Percentiles rank a stretch among this genome's conserved stretches.
Conservation (phyloP, 2,329 filamentous ascomycete genomes). For the Arachnopeziza araneosa region DNA sequence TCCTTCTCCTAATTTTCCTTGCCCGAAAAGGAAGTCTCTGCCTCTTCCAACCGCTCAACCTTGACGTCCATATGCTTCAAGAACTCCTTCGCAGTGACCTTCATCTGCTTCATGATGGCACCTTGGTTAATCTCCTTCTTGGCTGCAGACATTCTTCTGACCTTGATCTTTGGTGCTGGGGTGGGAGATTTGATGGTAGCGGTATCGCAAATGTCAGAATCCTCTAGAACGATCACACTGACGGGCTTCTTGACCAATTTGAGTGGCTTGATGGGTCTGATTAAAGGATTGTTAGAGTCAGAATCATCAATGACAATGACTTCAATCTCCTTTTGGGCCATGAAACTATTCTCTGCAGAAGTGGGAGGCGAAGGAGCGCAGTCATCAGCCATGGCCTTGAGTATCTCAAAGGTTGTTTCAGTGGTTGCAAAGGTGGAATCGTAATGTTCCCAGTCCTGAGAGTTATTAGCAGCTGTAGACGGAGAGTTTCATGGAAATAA, state of each 20-base stretch:
- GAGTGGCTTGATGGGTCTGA: neutral
- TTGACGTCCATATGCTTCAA: neutral
- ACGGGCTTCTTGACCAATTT: neutral
- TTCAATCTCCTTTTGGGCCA: neutral
- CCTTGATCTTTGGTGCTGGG: neutral
- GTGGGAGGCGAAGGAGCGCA: neutral
- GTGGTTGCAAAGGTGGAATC: neutral
- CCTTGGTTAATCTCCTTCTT: neutral
- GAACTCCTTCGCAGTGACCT: neutral
- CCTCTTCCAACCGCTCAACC: neutral
- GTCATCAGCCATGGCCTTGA: neutral
- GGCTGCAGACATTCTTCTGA: neutral
- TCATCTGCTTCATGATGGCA: neutral
- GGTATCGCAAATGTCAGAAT: no score
- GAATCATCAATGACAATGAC: neutral
- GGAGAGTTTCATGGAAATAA: neutral
- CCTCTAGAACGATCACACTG: neutral
- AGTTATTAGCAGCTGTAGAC: neutral
- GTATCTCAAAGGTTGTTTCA: neutral
- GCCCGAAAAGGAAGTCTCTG: neutral
- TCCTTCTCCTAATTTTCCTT: neutral
- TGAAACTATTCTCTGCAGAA: neutral
- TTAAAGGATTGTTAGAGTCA: neutral
- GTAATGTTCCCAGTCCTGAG: neutral
- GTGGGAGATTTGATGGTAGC: neutral